Conservation (phyloP, 192 early-diverging fungal genomes). For the Coemansia sp. region DNA sequence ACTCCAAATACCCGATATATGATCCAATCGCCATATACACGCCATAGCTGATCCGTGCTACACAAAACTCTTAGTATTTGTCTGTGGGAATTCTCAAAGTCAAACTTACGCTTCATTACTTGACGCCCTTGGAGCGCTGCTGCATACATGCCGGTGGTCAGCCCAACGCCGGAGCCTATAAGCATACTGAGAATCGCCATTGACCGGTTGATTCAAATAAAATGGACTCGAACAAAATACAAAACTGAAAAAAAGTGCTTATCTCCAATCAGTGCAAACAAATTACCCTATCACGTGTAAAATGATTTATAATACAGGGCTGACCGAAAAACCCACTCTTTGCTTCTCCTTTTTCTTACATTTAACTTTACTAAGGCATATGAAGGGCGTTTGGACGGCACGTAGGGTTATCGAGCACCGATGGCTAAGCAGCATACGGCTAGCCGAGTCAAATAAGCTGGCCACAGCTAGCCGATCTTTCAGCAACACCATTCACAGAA, state of each 20-base stretch:
- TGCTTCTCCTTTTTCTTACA: neutral
- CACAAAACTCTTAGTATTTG: neutral
- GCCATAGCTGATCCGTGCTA: slow-evolving; percentile 44
- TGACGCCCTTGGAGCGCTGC: slow-evolving; percentile 40
- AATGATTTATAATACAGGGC: neutral
- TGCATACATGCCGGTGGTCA: slow-evolving; percentile 46
- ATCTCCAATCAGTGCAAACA: neutral
- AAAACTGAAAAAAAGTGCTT: neutral
- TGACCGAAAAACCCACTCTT: neutral
- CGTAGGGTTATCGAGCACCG: neutral
- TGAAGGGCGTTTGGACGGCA: neutral
- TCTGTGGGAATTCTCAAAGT: too few relatives aligned
- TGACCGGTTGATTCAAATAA: neutral
- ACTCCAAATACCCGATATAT: slow-evolving; percentile 34
- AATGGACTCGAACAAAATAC: neutral
- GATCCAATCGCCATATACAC: slow-evolving; percentile 25
- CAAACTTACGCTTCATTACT: slow-evolving; percentile 35
- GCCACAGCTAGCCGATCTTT: neutral
- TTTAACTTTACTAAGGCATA: neutral
- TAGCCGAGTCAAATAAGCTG: neutral
- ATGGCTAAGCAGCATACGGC: neutral
- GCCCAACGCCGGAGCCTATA: slow-evolving; percentile 38
- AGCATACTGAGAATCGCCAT: slow-evolving; percentile 34
- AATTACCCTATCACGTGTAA: neutral
- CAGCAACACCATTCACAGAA: neutral